Percentiles rank a stretch among this genome's conserved stretches.
Conservation (phyloP, 805 yeast genomes). For the Sporopachydermia quercuum region DNA sequence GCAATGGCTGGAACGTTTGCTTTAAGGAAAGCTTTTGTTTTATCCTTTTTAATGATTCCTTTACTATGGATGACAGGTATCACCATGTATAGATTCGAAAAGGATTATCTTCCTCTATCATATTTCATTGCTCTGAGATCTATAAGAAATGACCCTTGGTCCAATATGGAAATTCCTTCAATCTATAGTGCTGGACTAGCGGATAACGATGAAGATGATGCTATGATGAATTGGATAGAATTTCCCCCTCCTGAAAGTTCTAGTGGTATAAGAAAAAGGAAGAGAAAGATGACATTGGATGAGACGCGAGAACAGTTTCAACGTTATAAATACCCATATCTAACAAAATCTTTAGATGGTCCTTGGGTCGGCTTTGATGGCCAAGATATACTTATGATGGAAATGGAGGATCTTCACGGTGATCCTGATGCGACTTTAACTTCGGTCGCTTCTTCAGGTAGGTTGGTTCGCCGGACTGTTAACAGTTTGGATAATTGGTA, state of each 20-base stretch:
- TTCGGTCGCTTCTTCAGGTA: not conserved
- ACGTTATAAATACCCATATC: conserved; percentile 51
- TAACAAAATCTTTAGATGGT: conserved; percentile 47
- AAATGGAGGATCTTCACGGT: conserved; percentile 5
- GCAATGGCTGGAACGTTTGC: conserved; percentile 53
- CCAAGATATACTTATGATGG: conserved; percentile 6
- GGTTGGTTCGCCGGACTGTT: not conserved
- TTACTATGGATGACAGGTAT: conserved; percentile 30
- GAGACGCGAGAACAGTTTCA: conserved; percentile 46
- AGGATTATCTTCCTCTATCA: conserved; percentile 37
- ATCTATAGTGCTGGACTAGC: not conserved
- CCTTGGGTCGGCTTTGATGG: conserved; percentile 46
- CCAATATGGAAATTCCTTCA: not conserved
- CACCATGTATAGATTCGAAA: conserved; percentile 35
- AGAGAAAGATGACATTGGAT: conserved; percentile 32
- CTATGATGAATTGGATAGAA: conserved; percentile 5
- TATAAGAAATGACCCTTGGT: conserved; percentile 19
- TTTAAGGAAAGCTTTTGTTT: conserved; percentile 37
- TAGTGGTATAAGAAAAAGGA: not conserved
- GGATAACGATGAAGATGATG: conserved; percentile 2
- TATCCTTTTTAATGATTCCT: conserved; percentile 35
- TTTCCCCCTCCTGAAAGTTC: not conserved
- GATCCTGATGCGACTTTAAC: conserved; percentile 1
- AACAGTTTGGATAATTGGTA: too few species aligned
- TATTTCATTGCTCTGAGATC: conserved; percentile 46